Evolutionary conservation across 2,329 filamentous ascomycete genomes (phyloP), one percentile per base, ranked within the genome.

Genomic region (Rosellinia necatrix): DNA sequence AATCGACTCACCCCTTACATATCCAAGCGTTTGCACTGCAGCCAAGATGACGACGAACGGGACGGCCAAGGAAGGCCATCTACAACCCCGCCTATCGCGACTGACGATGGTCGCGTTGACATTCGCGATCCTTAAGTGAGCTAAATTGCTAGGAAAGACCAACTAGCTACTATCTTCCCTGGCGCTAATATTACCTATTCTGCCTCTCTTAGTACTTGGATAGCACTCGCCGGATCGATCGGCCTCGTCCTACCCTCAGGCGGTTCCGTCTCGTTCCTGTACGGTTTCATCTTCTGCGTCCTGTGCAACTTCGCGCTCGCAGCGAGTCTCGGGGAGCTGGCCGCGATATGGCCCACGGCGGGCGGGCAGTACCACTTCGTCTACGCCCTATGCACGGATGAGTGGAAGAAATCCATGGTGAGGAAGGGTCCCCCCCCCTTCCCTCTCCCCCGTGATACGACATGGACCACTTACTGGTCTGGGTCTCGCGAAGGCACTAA

Each of bases 301-400:
- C 27, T 77, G 4, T 78, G 76, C 63, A 78, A 76, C 55, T 68
- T 78, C 7, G 72, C 72, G 6, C 66, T 79, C 1, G 72, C 71
- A 0, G 71, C 74, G 0, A 77, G 74, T 22, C 63, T 79, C 4
- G 77, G 74, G 1, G 76, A 78, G 53, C 62, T 79, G 2, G 71
- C 73, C 0, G 72, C 75, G 2, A 73, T 78, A 38, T 79, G 75
- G 74, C 77, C 76, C 0, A 79, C 76, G 0, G 74, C 76, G 0
- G 76, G 76, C 6, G 76, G 77, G 0, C 76, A 79, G 41, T 78
- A 78, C 63, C 75, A 78, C 46, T 77, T 76, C 22, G 74, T 74
- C 2, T 76, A 74, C 58, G 73, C 74, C 0, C 48, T 78, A 7
- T 75, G 71, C 24, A 71, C 71, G 2, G 68, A 74, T 0, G 64